Evolutionary conservation across 495 filamentous ascomycete species (phyloP), one percentile per base, ranked within the genome.

Genomic region (Paragyromitra xinjiangensis): DNA sequence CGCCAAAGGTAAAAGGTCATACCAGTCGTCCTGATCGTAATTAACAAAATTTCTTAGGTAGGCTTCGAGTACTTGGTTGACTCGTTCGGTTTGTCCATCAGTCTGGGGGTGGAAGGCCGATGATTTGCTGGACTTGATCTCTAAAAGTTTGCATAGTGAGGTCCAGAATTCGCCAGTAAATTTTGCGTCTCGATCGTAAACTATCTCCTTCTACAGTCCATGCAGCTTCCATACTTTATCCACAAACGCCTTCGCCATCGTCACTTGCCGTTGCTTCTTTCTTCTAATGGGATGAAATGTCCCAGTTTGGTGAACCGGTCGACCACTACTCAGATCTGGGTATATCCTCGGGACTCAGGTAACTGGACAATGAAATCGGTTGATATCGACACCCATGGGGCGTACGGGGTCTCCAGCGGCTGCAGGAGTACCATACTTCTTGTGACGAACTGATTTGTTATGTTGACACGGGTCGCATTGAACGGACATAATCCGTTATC

Each of bases 281-380:
- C 9, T 8, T 19, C 40, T 12, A 65, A 16, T 3, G 61, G n/a
- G 8, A 74, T 61, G 26, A 79, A 71, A 48, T 76, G 77, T 0
- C 29, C 73, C 73, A 76, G 71, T 12, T 79, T 79, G 0, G 65
- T 71, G 11, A 77, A 72, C 0, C 73, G 12, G 8, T 77, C 59
- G 0, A 77, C 65, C 0, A 72, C 50, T 6, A 63, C 50, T 19
- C 56, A 75, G 40, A 76, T 14, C 4, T 53, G 64, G 11, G 55
- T 40, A 12, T 22, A 19, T 5, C 48, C 56, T 19, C 56, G 24
- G 0, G 66, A 71, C 14, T 39, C 26, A 9, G 73, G 72, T 40
- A 75, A 29, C 6, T 59, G 40, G 14, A 34, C 40, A 0, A 78
- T 72, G 40, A 77, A 77, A 37, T 77, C 68, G 2, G 69, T 74